Conservation (phyloP, 768 basidiomycete species). For the Suillus fuscotomentosus region DNA sequence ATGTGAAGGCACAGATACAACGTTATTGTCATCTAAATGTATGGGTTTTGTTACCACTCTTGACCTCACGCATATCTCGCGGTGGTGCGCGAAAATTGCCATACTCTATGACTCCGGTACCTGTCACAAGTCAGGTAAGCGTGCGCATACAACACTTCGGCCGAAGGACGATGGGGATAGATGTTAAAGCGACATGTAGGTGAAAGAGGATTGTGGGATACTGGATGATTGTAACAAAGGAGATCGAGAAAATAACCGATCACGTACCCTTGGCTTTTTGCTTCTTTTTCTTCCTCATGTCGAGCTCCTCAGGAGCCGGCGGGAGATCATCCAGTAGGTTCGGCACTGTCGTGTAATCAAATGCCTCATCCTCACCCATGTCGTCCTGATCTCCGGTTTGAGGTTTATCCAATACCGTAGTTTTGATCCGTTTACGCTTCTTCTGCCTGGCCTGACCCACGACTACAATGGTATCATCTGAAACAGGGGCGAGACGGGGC, state of each 20-base stretch:
- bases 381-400: constrained; percentile 14
- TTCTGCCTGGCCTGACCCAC: constrained; percentile 65
- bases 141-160: constrained; percentile 4
- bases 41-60: constrained; percentile 67
- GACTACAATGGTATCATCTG: constrained; percentile 67
- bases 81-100: constrained; percentile 68
- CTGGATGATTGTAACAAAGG: not conserved
- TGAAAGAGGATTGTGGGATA: not conserved
- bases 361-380: constrained; percentile 41
- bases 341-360: constrained; percentile 67
- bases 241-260: constrained; percentile 2
- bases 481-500: constrained; percentile 21
- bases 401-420: constrained; percentile 12
- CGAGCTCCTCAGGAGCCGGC: constrained; percentile 30
- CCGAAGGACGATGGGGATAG: constrained; percentile 8
- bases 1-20: constrained; percentile 1
- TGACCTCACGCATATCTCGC: constrained; percentile 61
- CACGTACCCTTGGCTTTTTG: constrained; percentile 42
- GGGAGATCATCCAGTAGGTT: constrained; percentile 68
- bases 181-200: not conserved
- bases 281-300: constrained; percentile 48
- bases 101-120: constrained; percentile 36
- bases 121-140: constrained; percentile 25
- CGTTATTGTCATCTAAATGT: constrained; percentile 53
- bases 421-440: constrained; percentile 59